Evolutionary conservation across 768 basidiomycete species (phyloP).

Genomic region (Saitozyma podzolica): DNA sequence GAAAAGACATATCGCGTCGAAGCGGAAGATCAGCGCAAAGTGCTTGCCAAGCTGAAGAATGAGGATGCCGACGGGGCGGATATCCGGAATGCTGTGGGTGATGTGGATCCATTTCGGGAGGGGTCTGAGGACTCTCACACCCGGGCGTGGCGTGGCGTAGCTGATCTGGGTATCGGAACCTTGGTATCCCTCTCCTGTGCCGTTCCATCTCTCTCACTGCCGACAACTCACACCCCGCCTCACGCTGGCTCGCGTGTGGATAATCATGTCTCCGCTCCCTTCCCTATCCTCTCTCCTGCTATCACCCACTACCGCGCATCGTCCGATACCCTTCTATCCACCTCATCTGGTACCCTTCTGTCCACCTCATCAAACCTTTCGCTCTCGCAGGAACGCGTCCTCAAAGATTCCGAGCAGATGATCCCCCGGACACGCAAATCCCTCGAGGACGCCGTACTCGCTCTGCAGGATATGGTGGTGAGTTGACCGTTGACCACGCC

Average conservation of each 20-base stretch:
- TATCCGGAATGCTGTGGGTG: constrained; percentile 43
- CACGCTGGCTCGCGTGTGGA: neutral
- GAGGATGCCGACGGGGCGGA: constrained; percentile 42
- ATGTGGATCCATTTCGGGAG: neutral
- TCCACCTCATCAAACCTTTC: neutral
- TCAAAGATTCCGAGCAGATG: constrained; percentile 44
- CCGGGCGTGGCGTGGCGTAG: neutral
- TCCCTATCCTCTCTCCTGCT: no score
- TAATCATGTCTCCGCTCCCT: neutral
- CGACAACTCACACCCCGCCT: neutral
- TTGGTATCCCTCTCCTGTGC: no score
- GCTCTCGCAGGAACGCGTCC: constrained; percentile 31
- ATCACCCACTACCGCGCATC: no score
- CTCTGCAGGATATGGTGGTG: constrained; percentile 44
- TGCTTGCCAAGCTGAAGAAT: constrained; percentile 31
- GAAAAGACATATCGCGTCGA: constrained; percentile 34
- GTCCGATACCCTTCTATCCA: neutral
- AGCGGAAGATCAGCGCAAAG: constrained; percentile 22
- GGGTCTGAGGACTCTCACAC: neutral
- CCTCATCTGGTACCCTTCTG: neutral
- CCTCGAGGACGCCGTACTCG: constrained; percentile 30
- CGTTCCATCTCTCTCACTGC: neutral
- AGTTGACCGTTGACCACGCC: constrained; percentile 5
- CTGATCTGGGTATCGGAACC: neutral
- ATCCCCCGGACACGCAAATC: constrained; percentile 36